A percentile compares a stretch with the other conserved stretches of the same genome.
Conservation (phyloP, 352 stramenopile species). For the Pythium dissotocum region DNA sequence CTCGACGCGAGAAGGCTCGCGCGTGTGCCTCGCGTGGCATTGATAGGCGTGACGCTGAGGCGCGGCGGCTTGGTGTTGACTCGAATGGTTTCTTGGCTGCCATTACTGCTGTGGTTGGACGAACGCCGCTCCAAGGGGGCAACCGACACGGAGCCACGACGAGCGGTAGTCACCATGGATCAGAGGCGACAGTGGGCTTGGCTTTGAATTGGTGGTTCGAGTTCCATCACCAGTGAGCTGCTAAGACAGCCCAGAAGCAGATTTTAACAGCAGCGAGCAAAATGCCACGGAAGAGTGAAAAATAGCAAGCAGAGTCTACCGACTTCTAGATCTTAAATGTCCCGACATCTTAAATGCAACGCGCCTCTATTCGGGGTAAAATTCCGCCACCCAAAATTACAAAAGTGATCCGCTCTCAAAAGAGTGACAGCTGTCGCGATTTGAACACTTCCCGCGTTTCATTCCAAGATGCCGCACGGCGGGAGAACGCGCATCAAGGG, state of each 20-base stretch:
- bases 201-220: background rate
- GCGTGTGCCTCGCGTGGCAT: constrained; percentile 9
- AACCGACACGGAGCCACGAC: background rate
- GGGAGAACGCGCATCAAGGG: background rate
- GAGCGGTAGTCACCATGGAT: background rate
- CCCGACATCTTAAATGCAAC: constrained; percentile 9
- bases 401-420: background rate
- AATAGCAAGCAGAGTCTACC: background rate
- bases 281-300: no score
- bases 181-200: background rate
- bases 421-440: background rate
- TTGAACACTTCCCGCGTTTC: background rate
- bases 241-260: background rate
- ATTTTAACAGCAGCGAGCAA: no score
- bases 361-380: background rate
- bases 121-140: constrained; percentile 7
- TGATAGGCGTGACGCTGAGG: constrained; percentile 22
- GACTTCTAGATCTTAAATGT: constrained; percentile 10
- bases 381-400: constrained; percentile 2
- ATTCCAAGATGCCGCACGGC: background rate
- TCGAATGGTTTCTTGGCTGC: background rate
- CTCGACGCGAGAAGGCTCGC: constrained; percentile 10
- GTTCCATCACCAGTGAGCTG: background rate
- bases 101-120: constrained; percentile 2
- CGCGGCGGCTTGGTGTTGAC: constrained; percentile 12